Evolutionary conservation across 2,329 filamentous ascomycete genomes (phyloP), one percentile per base, ranked within the genome.

Genomic region (Geosmithia morbida): DNA sequence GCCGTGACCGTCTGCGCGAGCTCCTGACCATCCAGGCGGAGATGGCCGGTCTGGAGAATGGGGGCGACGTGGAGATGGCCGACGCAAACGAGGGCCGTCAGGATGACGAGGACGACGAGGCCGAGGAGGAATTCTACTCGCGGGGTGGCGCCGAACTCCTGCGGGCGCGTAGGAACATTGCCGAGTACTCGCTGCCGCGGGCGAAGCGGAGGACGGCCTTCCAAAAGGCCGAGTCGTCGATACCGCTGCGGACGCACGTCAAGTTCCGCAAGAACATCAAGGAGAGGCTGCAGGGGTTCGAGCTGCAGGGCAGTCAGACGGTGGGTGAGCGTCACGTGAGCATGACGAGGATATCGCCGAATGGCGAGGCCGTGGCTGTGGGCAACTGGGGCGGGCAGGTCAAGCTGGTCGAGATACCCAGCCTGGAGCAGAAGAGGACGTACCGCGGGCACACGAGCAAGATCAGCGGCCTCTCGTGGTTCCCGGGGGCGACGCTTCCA

Each of bases 111-210:
- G 79, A 77, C 4, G 79, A 80, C 17, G 86, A 89, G 47, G 79
- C 83, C 55, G 85, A 94, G 53, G 88, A 97, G 59, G 92, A 98
- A 56, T 98, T 96, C 63, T 98, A 96, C 62, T 95, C 90, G 0
- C 77, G 85, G 55, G 92, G 92, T 2, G 78, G 81, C 1, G 71
- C 77, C 3, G 81, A 82, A 41, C 70, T 98, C 20, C 66, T 95
- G 4, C 72, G 84, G 46, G 86, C 87, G 2, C 76, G 92, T 50
- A 79, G 81, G 56, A 75, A 83, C 22, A 88, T 98, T 51, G 87
- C 89, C 7, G 72, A 75, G 43, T 97, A 83, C 63, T 94, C 88
- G 6, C 66, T 98, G 45, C 87, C 88, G 2, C 74, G 87, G 48
- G 86, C 92, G 46, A 87, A 85, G 60, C 76, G 76, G 54, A 77